Evolutionary conservation across 495 filamentous ascomycete species (phyloP).

Genomic region (Physcia stellaris): DNA sequence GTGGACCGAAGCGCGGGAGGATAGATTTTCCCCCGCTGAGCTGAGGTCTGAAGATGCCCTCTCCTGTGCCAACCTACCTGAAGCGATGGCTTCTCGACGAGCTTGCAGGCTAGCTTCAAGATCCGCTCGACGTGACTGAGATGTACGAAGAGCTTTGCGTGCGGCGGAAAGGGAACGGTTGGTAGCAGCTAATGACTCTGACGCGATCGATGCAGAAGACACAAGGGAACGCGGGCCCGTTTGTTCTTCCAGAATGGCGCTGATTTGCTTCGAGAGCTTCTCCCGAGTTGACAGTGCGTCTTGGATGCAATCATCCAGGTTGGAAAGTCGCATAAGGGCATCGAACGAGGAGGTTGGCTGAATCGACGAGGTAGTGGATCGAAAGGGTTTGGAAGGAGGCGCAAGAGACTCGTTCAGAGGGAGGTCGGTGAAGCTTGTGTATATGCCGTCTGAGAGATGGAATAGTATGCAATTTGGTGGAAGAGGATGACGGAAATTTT

Average conservation of each 20-base stretch:
- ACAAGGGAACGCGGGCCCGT: slow-evolving; percentile 25
- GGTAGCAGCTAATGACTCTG: slow-evolving; percentile 47
- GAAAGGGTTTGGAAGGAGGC: slow-evolving; percentile 24
- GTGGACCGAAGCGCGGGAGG: slow-evolving; percentile 37
- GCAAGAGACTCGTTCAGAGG: slow-evolving; percentile 25
- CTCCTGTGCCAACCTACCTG: slow-evolving; percentile 44
- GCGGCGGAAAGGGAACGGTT: slow-evolving; percentile 48
- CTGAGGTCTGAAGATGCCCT: slow-evolving; percentile 31
- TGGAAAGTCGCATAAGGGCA: slow-evolving; percentile 75
- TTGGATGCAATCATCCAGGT: slow-evolving; percentile 82
- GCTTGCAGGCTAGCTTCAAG: slow-evolving; percentile 50
- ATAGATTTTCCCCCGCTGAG: slow-evolving; percentile 46
- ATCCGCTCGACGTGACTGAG: slow-evolving; percentile 44
- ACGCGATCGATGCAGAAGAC: slow-evolving; percentile 44
- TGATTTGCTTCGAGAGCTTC: slow-evolving; percentile 64
- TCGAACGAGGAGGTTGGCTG: slow-evolving; percentile 74
- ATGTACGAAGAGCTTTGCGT: slow-evolving; percentile 46
- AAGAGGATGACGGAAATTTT: slow-evolving; percentile 61
- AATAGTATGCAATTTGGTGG: slow-evolving; percentile 78
- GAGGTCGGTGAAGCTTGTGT: slow-evolving; percentile 55
- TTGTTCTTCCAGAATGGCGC: slow-evolving; percentile 47
- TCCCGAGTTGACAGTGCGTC: slow-evolving; percentile 73
- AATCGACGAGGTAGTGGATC: slow-evolving; percentile 23
- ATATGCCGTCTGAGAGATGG: slow-evolving; percentile 78
- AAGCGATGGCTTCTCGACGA: slow-evolving; percentile 50